Evolutionary conservation across 1,139 yeast species (phyloP).

Genomic region (Arxiozyma bovina): DNA sequence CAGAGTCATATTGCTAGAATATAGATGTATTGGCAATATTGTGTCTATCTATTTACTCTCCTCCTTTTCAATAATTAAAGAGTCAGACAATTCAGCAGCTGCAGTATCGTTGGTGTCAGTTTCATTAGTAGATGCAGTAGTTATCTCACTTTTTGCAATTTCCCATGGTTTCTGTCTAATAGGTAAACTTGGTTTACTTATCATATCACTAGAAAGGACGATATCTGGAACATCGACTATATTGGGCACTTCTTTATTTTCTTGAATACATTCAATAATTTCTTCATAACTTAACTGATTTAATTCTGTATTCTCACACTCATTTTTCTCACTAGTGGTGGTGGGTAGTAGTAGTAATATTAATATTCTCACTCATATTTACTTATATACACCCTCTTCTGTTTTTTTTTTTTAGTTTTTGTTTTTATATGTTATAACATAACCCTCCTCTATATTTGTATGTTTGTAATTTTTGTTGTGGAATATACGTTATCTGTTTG

Average conservation of each 20-base stretch:
- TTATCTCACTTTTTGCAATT: slow-evolving; percentile 4
- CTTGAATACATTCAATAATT: slow-evolving; percentile 23
- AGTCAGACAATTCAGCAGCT: slow-evolving; percentile 7
- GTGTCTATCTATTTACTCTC: background rate
- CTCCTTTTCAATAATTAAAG: background rate
- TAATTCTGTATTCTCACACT: background rate
- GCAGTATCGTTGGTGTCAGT: too few species aligned
- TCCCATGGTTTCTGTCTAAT: slow-evolving; percentile 28
- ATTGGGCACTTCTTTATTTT: slow-evolving; percentile 24
- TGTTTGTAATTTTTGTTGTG: too few species aligned
- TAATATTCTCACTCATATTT: background rate
- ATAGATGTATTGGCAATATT: too few species aligned
- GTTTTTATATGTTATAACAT: too few species aligned
- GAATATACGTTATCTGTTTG: too few species aligned
- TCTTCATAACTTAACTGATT: slow-evolving; percentile 23
- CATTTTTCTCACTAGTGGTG: background rate
- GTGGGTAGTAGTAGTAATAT: background rate
- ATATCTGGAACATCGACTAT: slow-evolving; percentile 21
- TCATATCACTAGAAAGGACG: slow-evolving; percentile 8
- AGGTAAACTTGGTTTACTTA: slow-evolving; percentile 15
- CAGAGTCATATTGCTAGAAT: too few species aligned
- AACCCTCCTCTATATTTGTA: too few species aligned
- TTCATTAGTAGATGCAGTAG: slow-evolving; percentile 11
- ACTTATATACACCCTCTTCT: background rate
- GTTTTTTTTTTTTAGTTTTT: too few species aligned